Evolutionary conservation across 306 rosid genomes (phyloP).

Genomic region (Vigna trinervia): DNA sequence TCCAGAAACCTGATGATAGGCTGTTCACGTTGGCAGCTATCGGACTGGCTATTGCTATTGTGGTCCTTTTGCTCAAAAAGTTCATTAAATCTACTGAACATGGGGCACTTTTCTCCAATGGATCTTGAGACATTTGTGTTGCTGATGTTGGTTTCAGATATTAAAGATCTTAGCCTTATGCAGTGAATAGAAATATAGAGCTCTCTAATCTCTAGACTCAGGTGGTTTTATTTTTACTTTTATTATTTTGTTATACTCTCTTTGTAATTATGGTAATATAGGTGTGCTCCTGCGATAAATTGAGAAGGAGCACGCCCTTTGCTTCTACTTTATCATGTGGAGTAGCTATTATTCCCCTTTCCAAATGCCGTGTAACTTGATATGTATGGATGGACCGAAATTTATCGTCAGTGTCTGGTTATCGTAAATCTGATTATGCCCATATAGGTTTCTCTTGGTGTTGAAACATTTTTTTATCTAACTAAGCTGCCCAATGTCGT

Average conservation of each 20-base stretch:
- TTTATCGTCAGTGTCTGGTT: neutral
- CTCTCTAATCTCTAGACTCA: conserved; percentile 11
- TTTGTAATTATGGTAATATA: conserved; percentile 42
- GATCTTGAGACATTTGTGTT: conserved; percentile 56
- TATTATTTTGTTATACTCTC: neutral
- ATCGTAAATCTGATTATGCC: neutral
- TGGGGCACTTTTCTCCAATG: conserved; percentile 72
- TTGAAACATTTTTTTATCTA: no score
- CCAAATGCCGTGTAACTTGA: neutral
- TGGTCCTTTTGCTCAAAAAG: conserved; percentile 79
- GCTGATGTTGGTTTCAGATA: conserved; percentile 29
- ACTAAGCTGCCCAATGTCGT: no score
- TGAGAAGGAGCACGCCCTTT: conserved; percentile 17
- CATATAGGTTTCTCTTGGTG: neutral
- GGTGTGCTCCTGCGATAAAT: conserved; percentile 39
- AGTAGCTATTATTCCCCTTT: neutral
- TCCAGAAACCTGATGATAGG: conserved; percentile 71
- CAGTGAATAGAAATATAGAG: conserved; percentile 38
- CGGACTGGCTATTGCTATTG: conserved; percentile 85
- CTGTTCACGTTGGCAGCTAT: conserved; percentile 86
- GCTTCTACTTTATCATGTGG: neutral
- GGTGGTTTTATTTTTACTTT: neutral
- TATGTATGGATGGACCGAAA: neutral
- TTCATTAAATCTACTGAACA: conserved; percentile 76
- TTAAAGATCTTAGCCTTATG: conserved; percentile 18